phyloP scores from a whole-genome alignment of 108 stramenopile genomes.

The Skeletonema grethae region DNA sequence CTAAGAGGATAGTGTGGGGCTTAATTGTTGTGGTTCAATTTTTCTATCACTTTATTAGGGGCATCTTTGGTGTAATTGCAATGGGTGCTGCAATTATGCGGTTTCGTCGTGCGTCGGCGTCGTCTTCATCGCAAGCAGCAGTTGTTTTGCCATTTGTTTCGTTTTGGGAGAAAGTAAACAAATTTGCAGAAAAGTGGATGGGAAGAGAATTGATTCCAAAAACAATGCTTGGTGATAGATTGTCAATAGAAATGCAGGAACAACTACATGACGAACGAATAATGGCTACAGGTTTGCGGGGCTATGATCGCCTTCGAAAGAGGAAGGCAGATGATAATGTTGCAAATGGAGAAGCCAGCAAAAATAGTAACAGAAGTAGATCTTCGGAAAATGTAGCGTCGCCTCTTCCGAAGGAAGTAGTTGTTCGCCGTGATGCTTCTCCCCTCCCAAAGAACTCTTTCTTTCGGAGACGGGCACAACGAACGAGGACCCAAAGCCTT shows the following conservation, averaged over 20 bases:
- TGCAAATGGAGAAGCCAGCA: constrained; percentile 4
- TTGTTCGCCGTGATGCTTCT: not conserved
- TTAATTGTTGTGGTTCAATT: constrained; percentile 25
- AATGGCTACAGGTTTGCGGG: constrained; percentile 37
- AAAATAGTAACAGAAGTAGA: not conserved
- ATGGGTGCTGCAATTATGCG: constrained; percentile 47
- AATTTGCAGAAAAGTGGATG: constrained; percentile 16
- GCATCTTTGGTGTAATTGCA: constrained; percentile 38
- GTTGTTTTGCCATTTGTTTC: constrained; percentile 37
- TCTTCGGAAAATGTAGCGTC: constrained; percentile 7
- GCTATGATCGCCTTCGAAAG: constrained; percentile 23
- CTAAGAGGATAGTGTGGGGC: constrained; percentile 16
- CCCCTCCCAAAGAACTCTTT: not conserved
- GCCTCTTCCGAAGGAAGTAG: not conserved
- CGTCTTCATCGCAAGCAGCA: constrained; percentile 31
- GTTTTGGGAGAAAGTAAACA: constrained; percentile 45
- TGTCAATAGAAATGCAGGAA: constrained; percentile 27
- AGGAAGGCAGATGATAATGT: not conserved
- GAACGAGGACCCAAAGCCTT: not conserved
- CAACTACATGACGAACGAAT: constrained; percentile 43
- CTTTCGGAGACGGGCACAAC: constrained; percentile 17
- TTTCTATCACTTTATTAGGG: constrained; percentile 21
- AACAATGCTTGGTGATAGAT: constrained; percentile 41
- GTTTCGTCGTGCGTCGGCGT: constrained; percentile 43
- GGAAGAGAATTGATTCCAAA: constrained; percentile 41